These are phyloP conservation scores for Fusarium austroafricanum DNA, from an alignment of 2,329 filamentous ascomycete species.

Conservation along the genomic window DNA sequence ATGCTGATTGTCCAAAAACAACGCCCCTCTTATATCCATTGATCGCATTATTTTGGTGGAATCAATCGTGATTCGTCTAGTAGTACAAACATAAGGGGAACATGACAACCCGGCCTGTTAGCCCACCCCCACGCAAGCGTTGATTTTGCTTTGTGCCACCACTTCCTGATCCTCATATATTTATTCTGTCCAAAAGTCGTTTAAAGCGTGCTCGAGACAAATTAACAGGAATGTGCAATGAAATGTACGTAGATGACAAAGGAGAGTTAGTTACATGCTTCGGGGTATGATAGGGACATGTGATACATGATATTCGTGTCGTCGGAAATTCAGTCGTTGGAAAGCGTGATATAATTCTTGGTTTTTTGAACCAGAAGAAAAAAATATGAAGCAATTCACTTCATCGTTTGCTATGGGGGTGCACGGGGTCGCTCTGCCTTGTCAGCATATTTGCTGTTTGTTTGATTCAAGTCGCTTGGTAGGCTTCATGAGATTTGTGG, in stretches of 20 bases:
- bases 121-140: conserved; percentile 1
- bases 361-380: not conserved
- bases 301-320: conserved; percentile 44
- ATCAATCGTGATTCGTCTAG: conserved; percentile 26
- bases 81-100: conserved; percentile 27
- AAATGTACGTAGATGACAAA: conserved; percentile 23
- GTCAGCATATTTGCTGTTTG: conserved; percentile 1
- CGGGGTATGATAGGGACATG: conserved; percentile 36
- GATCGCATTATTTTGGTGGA: conserved; percentile 34
- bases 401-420: conserved; percentile 18
- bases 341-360: conserved; percentile 15
- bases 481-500: conserved; percentile 6
- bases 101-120: not conserved
- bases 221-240: not conserved
- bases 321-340: conserved; percentile 37
- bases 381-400: conserved; percentile 15
- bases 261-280: conserved; percentile 32
- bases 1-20: conserved; percentile 20
- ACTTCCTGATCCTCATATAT: not conserved
- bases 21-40: conserved; percentile 23
- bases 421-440: conserved; percentile 17
- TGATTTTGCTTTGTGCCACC: not conserved
- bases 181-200: conserved; percentile 14
- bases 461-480: not conserved
- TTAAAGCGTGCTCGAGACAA: conserved; percentile 5